A percentile compares a stretch with the other conserved stretches of the same genome.
Evolutionary conservation across 2,329 filamentous ascomycete species (phyloP).

Genomic region (Penicillium sp.): DNA sequence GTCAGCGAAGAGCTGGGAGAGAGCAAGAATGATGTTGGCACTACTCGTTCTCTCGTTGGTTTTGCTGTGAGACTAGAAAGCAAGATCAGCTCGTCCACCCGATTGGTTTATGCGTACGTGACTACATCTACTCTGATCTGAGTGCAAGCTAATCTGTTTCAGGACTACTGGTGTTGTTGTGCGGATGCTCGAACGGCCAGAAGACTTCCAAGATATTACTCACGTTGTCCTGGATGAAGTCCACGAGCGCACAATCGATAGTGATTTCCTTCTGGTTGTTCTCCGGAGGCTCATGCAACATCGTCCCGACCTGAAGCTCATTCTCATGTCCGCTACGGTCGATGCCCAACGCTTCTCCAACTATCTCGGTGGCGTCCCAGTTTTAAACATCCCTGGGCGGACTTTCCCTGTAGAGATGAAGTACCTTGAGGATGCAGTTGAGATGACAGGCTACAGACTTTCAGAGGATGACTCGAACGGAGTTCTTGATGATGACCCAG

Average conservation of each 20-base stretch:
- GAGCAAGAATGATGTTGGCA: constrained; percentile 73
- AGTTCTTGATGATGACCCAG: constrained; percentile 44
- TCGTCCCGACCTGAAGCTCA: constrained; percentile 78
- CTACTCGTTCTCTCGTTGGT: constrained; percentile 75
- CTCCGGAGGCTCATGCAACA: constrained; percentile 73
- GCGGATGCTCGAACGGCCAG: constrained; percentile 87
- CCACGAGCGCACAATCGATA: constrained; percentile 93
- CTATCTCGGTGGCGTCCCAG: constrained; percentile 78
- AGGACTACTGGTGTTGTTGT: constrained; percentile 78
- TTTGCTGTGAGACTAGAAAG: constrained; percentile 93
- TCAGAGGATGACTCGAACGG: constrained; percentile 52
- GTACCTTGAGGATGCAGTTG: constrained; percentile 88
- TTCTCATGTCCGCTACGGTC: constrained; percentile 96
- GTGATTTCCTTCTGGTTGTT: constrained; percentile 90
- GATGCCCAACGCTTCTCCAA: constrained; percentile 86
- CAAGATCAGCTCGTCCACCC: constrained; percentile 73
- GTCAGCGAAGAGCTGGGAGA: constrained; percentile 96
- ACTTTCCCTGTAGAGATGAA: constrained; percentile 87
- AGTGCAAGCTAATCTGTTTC: constrained; percentile 5
- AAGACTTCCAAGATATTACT: constrained; percentile 81
- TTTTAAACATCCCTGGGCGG: constrained; percentile 84
- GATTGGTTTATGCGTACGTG: constrained; percentile 77
- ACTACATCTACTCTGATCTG: neutral
- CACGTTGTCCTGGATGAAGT: constrained; percentile 97
- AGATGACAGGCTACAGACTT: constrained; percentile 70